phyloP scores from a whole-genome alignment of 331 rosid species.

The Acacia pycnantha region DNA sequence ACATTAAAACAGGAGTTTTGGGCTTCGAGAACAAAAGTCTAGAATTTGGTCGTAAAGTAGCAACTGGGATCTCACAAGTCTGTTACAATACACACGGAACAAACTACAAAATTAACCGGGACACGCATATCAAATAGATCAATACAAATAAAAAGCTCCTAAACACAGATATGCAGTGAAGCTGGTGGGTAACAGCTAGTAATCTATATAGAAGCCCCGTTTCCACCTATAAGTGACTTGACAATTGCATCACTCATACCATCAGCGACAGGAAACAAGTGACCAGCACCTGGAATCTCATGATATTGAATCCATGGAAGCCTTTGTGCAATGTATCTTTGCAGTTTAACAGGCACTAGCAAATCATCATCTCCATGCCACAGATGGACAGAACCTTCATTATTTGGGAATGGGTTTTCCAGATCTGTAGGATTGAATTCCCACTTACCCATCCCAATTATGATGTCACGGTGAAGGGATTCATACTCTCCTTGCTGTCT shows the following conservation, averaged over 20 bases:
- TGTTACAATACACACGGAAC: neutral
- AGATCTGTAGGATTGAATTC: slow-evolving; percentile 70
- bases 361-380: slow-evolving; percentile 84
- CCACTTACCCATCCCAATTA: slow-evolving; percentile 69
- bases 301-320: slow-evolving; percentile 89
- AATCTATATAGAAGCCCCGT: slow-evolving; percentile 28
- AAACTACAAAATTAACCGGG: neutral
- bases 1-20: neutral
- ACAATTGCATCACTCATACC: slow-evolving; percentile 53
- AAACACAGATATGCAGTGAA: slow-evolving; percentile 9
- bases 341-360: slow-evolving; percentile 53
- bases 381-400: slow-evolving; percentile 74
- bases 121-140: slow-evolving; percentile 10
- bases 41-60: neutral
- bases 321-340: slow-evolving; percentile 53
- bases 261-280: slow-evolving; percentile 44
- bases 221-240: slow-evolving; percentile 49
- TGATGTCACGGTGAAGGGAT: slow-evolving; percentile 60
- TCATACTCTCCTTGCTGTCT: slow-evolving; percentile 74
- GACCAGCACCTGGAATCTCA: slow-evolving; percentile 65
- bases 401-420: slow-evolving; percentile 72
- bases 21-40: neutral
- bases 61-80: slow-evolving; percentile 24
- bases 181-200: slow-evolving; percentile 24
- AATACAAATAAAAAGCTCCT: slow-evolving; percentile 27